Base-by-base conservation (phyloP, 73 alveolate species). In the Blepharisma japonicum region DNA sequence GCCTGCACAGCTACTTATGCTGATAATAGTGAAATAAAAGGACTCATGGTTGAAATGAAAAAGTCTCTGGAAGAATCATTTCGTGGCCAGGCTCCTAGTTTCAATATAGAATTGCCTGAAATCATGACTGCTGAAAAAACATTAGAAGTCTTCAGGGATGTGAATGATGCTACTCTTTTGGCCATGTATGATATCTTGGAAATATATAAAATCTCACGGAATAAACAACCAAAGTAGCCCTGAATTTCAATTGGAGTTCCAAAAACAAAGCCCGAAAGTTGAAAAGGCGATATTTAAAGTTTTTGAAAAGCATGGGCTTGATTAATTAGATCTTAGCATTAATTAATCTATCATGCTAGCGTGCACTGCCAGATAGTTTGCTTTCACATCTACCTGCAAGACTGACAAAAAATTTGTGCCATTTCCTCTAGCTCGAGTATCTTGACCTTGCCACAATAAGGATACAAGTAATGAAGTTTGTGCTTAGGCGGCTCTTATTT, bases 1-100 rank as follows among this genome's bases (percentile, higher is more conserved):
- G 74, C 74, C 23, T n/a, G 14, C 23, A 25, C 11, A 18, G 48
- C 4, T 25, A 18, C 11, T 61, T 11, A 14, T 20, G 46, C 14
- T 18, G 2, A 4, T 8, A 4, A 61, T 61, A 5, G 5, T 14
- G 74, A 61, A 61, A 5, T 61, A 14, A 61, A 61, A 20, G 23
- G 5, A 61, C 39, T 61, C 3, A 61, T 61, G 11, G 47, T 2
- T 8, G 74, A 61, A 20, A 61, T 61, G 74, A 61, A 61, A 61
- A 14, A n/a, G 23, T 14, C 14, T 39, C 47, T 61, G 0, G 74
- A 61, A 61, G 2, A 18, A 1, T n/a, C 74, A 9, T 61, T 14
- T 61, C 14, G 23, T 14, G 74, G 74, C 18, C 5, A 2, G 0
- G 23, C 47, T n/a, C 49, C 74, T 20, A 14, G 47, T 20, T n/a